Conservation (phyloP, 768 basidiomycete species). For the Clavulina sp. region DNA sequence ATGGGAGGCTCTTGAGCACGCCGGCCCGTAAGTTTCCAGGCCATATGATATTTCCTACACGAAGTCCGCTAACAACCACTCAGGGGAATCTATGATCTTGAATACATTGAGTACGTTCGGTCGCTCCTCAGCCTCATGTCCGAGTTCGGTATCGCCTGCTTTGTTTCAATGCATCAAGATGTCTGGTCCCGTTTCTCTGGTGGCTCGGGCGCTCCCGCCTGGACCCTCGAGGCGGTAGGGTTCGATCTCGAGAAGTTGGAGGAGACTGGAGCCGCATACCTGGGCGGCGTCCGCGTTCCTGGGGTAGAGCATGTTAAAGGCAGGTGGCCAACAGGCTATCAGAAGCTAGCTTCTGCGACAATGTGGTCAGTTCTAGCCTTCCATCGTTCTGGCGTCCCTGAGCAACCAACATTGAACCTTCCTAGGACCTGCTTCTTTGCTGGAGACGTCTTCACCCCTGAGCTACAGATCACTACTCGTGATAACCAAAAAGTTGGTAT, state of each 20-base stretch:
- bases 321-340: conserved; percentile 86
- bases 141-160: conserved; percentile 52
- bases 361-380: conserved; percentile 35
- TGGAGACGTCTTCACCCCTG: conserved; percentile 32
- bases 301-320: conserved; percentile 65
- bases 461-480: conserved; percentile 30
- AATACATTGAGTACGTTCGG: conserved; percentile 68
- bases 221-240: conserved; percentile 77
- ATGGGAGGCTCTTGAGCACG: conserved; percentile 95
- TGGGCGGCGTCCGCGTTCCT: conserved; percentile 58
- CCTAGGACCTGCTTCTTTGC: conserved; percentile 15
- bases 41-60: background rate
- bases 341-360: conserved; percentile 81
- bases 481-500: conserved; percentile 34
- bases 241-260: conserved; percentile 71
- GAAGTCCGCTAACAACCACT: background rate
- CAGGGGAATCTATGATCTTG: conserved; percentile 62
- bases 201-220: conserved; percentile 91
- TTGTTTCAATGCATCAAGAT: conserved; percentile 79
- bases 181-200: conserved; percentile 93
- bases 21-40: conserved; percentile 53
- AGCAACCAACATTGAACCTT: background rate
- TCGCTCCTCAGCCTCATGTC: conserved; percentile 50
- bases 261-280: conserved; percentile 72
- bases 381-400: background rate